Evolutionary conservation across 352 stramenopile species (phyloP), one percentile per base, ranked within the genome.

Genomic region (Phytophthora cryptogea): DNA sequence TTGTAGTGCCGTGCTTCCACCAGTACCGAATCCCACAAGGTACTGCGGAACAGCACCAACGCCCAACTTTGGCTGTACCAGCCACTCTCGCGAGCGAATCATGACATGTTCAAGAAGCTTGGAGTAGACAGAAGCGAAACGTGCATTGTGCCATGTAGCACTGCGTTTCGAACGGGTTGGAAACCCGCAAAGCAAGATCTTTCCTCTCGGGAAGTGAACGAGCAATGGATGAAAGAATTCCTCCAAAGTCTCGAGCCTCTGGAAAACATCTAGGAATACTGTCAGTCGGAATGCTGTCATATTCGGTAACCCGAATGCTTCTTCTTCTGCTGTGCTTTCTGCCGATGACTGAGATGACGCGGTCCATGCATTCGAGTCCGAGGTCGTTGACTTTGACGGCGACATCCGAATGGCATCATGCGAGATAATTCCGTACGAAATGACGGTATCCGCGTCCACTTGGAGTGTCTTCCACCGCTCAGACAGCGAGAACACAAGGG

Each of bases 21-120:
- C 80, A 2, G 78, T 83, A 2, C 84, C 84, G 54, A 91, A 87
- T 1, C 66, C 77, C 43, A 90, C 14, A 8, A 92, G 59, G 52
- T 87, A 88, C 62, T 94, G 80, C 8, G 82, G 70, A 6, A 90
- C 69, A 4, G 70, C 80, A 5, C 68, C 84, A 9, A 85, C 28
- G 4, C 82, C 84, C 16, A 80, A n/a, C 31, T 88, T 92, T 8
- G 84, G 84, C 55, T 94, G 82, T 13, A 81, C 68, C n/a, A 88
- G 77, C 82, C 84, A 94, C 33, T 89, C 80, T 0, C 73, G 62
- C 14, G 82, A 81, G 14, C 49, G 72, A 11, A 65, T 61, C 54
- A 84, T 73, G 32, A 91, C 50, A 28, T 89, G 52, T 1, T 76
- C 51, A 5, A 94, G 67, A 20, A 94, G 44, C 35, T 74, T 70